Conservation (phyloP, 495 filamentous ascomycete species). For the Hyaloscypha hepaticicola region DNA sequence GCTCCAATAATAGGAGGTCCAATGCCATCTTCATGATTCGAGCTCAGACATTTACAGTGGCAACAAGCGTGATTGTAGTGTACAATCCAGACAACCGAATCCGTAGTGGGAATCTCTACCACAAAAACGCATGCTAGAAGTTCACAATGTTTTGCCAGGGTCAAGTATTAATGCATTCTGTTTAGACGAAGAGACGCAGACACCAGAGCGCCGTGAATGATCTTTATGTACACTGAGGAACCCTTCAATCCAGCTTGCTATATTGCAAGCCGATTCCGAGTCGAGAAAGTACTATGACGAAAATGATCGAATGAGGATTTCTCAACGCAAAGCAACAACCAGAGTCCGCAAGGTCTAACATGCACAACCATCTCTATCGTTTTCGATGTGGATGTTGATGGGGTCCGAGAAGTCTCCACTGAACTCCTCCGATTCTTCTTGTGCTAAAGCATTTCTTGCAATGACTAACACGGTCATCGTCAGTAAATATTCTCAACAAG, state of each 20-base stretch:
- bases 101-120: too few relatives aligned
- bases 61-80: too few relatives aligned
- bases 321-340: conserved; percentile 10
- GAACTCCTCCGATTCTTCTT: conserved; percentile 93
- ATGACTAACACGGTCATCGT: conserved; percentile 62
- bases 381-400: conserved; percentile 94
- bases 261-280: conserved; percentile 1
- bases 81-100: too few relatives aligned
- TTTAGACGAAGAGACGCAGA: conserved; percentile 23
- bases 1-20: too few relatives aligned
- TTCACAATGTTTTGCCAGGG: too few relatives aligned
- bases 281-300: conserved; percentile 10
- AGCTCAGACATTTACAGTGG: too few relatives aligned
- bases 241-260: not conserved
- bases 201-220: conserved; percentile 32
- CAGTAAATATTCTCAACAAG: not conserved
- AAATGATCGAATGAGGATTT: not conserved
- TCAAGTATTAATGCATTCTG: conserved; percentile 24
- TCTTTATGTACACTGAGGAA: conserved; percentile 29
- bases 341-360: conserved; percentile 54
- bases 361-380: conserved; percentile 85
- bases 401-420: conserved; percentile 94
- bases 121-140: too few relatives aligned
- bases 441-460: conserved; percentile 88
- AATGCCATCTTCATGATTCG: too few relatives aligned